Base-by-base conservation (phyloP, 2,329 filamentous ascomycete species). In the Fusarium vanettenii region DNA sequence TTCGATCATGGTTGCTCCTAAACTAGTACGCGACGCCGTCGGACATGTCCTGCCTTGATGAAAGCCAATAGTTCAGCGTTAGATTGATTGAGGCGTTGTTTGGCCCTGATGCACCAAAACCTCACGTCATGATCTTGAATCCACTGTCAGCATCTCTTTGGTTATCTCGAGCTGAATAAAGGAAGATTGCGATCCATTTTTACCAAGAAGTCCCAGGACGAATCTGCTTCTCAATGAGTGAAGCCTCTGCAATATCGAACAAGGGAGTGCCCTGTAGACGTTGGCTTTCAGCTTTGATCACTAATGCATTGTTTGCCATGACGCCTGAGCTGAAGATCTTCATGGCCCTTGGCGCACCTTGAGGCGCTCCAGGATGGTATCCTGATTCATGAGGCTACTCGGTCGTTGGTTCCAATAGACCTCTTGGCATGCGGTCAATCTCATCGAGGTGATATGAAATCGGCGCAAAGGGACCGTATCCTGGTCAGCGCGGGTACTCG, bases 391-490 rank as follows among this genome's bases (percentile, higher is more conserved):
- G 52, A 73, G 43, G 67, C 43, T 57, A 33, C 31, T 60, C 18
- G 29, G 14, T 29, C 6, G 56, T 60, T 66, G 56, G 56, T 29
- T 59, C 59, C 67, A 50, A 25, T 43, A 65, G 61, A 55, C 33
- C 27, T 60, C 52, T 69, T 39, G 37, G 61, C 73, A 60, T 64
- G 50, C 64, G 59, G 22, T 45, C 18, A 61, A 75, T 70, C 69
- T 68, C 59, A 75, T 71, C 43, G 65, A 73, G 37, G 77, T 70
- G 64, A 63, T 60, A 67, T 69, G 59, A 57, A 68, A 61, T 29
- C 48, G 16, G 55, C 35, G 57, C 57, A 52, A 63, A 56, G 60
- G 33, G 56, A 35, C 39, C 41, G n/a, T 22, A 62, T 48, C 72
- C 72, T 71, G 33, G 70, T 31, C 68, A 52, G 31, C 59, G 35